phyloP scores from a whole-genome alignment of 257 asterid species.

The Solanum pinnatisectum region DNA sequence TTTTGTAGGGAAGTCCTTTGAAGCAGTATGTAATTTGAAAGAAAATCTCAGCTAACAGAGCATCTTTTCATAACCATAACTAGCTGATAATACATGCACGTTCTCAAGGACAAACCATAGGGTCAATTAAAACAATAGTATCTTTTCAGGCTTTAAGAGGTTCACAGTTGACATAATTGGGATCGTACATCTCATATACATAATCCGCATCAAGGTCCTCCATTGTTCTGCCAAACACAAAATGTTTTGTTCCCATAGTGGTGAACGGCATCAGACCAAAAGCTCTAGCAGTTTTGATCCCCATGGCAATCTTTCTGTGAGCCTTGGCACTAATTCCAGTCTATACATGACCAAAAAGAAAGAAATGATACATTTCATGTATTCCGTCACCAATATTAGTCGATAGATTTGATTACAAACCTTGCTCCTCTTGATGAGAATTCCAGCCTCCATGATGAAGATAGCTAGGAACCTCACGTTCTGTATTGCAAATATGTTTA shows the following conservation, averaged over 20 bases:
- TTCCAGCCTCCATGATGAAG: constrained; percentile 73
- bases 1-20: not conserved
- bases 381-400: not conserved
- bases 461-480: constrained; percentile 81
- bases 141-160: not conserved
- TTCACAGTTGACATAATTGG: constrained; percentile 30
- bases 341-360: constrained; percentile 3
- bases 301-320: constrained; percentile 42
- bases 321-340: constrained; percentile 40
- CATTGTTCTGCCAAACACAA: constrained; percentile 51
- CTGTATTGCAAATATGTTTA: constrained; percentile 18
- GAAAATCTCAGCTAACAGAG: not conserved
- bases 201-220: constrained; percentile 36
- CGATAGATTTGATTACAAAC: constrained; percentile 18
- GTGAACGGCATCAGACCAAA: constrained; percentile 93
- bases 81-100: not conserved
- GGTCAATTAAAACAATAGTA: not conserved
- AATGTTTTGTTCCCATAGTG: constrained; percentile 81
- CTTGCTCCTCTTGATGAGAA: constrained; percentile 74
- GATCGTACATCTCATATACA: constrained; percentile 12
- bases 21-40: not conserved
- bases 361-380: not conserved
- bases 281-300: constrained; percentile 88
- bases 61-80: not conserved
- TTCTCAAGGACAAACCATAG: not conserved